Conservation (phyloP, 2,329 filamentous ascomycete genomes). For the Purpureocillium lavendulum region DNA sequence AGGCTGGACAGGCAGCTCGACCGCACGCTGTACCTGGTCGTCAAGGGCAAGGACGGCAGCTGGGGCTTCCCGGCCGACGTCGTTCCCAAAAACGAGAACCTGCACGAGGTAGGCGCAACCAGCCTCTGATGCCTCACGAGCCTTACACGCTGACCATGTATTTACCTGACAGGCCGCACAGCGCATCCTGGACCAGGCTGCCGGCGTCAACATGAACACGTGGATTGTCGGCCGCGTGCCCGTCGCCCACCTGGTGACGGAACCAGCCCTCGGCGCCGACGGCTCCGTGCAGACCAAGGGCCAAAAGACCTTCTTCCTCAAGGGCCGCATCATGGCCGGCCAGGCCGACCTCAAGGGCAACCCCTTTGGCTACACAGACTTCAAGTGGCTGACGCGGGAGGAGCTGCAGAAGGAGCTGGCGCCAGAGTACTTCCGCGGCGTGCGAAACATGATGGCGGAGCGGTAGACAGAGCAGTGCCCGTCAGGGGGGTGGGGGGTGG, state of each 20-base stretch:
- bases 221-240: constrained; percentile 93
- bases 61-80: constrained; percentile 79
- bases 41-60: constrained; percentile 57
- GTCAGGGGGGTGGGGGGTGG: neutral
- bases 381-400: constrained; percentile 86
- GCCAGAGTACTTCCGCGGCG: constrained; percentile 60
- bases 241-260: constrained; percentile 65
- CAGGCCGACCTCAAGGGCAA: constrained; percentile 75
- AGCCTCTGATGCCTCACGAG: too few relatives aligned
- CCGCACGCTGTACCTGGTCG: constrained; percentile 79
- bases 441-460: constrained; percentile 78
- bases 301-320: constrained; percentile 91
- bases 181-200: constrained; percentile 66
- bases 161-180: constrained; percentile 80
- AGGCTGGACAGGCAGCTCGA: constrained; percentile 75
- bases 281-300: constrained; percentile 41
- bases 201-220: constrained; percentile 94
- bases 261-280: constrained; percentile 38
- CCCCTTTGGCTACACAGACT: constrained; percentile 66
- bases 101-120: constrained; percentile 76
- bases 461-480: constrained; percentile 40
- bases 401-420: constrained; percentile 66
- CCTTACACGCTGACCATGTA: too few relatives aligned
- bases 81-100: constrained; percentile 61
- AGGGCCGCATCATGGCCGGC: constrained; percentile 93